A percentile compares a stretch with the other conserved stretches of the same genome.
Conservation (phyloP, 2,329 filamentous ascomycete genomes). For the Arthroderma sp. region DNA sequence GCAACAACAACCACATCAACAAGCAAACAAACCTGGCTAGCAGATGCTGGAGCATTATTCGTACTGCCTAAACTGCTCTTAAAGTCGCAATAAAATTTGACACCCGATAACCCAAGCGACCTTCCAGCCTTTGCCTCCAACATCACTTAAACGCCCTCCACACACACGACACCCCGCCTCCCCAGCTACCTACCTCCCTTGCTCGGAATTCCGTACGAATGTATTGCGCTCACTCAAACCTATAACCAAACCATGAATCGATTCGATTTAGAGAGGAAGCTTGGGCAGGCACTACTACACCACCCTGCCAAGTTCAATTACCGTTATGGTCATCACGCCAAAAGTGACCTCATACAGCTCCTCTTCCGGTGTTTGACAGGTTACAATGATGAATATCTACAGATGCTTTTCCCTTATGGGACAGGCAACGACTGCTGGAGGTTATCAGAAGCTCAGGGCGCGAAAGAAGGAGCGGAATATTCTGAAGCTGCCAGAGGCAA, state of each 20-base stretch:
- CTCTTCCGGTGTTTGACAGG: conserved; percentile 82
- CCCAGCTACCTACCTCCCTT: too few species aligned
- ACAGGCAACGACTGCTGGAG: conserved; percentile 54
- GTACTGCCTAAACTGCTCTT: too few species aligned
- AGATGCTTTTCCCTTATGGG: conserved; percentile 69
- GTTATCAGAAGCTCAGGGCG: conserved; percentile 75
- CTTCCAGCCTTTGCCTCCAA: too few species aligned
- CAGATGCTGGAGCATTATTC: too few species aligned
- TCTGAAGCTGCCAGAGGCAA: conserved; percentile 82
- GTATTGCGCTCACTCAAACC: too few species aligned
- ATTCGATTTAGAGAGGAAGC: conserved; percentile 55
- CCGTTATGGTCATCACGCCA: conserved; percentile 61
- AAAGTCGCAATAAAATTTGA: too few species aligned
- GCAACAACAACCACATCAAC: too few species aligned
- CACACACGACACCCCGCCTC: too few species aligned
- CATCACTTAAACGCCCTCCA: too few species aligned
- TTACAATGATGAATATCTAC: conserved; percentile 59
- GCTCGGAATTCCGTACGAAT: too few species aligned
- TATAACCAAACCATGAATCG: not conserved
- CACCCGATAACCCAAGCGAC: too few species aligned
- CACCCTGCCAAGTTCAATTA: conserved; percentile 61
- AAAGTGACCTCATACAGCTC: conserved; percentile 57
- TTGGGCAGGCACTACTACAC: conserved; percentile 69
- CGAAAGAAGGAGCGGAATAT: conserved; percentile 89
- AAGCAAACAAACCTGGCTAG: too few species aligned